Evolutionary conservation across 2,329 filamentous ascomycete genomes (phyloP).

Genomic region (Immersiporthe knoxdaviesiana): DNA sequence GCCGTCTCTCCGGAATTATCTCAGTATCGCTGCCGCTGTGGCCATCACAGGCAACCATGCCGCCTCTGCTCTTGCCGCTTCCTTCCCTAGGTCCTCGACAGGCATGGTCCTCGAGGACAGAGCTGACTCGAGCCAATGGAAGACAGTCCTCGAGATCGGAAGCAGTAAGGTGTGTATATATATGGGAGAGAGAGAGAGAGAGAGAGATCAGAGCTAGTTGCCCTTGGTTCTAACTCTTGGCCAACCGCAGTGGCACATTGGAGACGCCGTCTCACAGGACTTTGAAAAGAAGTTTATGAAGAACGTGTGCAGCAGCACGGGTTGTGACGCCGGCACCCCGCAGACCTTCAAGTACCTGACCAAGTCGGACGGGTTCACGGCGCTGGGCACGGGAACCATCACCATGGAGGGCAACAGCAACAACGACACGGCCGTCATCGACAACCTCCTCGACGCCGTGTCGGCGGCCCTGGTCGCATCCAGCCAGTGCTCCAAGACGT

Average conservation of each 20-base stretch:
- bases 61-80: not conserved
- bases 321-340: not conserved
- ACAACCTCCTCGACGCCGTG: not conserved
- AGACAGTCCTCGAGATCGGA: not conserved
- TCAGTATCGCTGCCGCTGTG: not conserved
- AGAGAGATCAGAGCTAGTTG: not conserved
- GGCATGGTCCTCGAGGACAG: not conserved
- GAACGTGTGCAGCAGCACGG: not conserved
- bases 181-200: too few relatives aligned
- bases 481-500: not conserved
- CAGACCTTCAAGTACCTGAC: not conserved
- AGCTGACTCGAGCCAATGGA: not conserved
- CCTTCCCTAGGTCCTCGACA: not conserved
- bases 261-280: not conserved
- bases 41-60: not conserved
- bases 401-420: not conserved
- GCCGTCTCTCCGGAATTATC: not conserved
- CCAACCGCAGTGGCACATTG: not conserved
- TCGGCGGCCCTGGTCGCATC: not conserved
- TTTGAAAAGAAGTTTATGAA: conserved; percentile 1
- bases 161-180: not conserved
- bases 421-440: not conserved
- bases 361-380: not conserved
- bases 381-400: not conserved
- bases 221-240: not conserved